Evolutionary conservation across 768 basidiomycete genomes (phyloP).

Genomic region (Lentinula boryana): DNA sequence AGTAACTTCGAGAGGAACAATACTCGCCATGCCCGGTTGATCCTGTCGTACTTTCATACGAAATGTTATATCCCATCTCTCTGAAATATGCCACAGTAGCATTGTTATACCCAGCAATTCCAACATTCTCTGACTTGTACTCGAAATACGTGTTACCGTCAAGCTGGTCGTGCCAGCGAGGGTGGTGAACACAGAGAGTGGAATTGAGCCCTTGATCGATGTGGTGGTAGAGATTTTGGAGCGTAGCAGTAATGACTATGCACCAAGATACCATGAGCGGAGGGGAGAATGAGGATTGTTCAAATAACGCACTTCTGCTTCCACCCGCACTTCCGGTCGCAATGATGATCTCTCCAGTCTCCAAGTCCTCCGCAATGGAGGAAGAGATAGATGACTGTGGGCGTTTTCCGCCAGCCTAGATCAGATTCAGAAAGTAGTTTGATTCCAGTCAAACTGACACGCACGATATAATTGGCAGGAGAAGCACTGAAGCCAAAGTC

Average conservation of each 20-base stretch:
- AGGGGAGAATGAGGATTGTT: not conserved
- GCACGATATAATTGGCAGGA: conserved; percentile 27
- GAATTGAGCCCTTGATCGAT: conserved; percentile 24
- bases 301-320: conserved; percentile 12
- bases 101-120: conserved; percentile 12
- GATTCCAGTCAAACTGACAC: not conserved
- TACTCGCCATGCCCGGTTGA: conserved; percentile 9
- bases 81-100: conserved; percentile 12
- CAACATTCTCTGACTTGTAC: conserved; percentile 7
- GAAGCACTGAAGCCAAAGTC: conserved; percentile 30
- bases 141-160: conserved; percentile 16
- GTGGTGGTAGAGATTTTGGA: conserved; percentile 28
- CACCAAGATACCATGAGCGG: too few species aligned
- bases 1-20: not conserved
- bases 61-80: conserved; percentile 11
- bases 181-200: conserved; percentile 10
- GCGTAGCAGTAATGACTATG: conserved; percentile 27
- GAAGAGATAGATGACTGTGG: conserved; percentile 25
- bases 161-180: conserved; percentile 23
- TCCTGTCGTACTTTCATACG: conserved; percentile 7
- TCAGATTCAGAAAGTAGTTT: too few species aligned
- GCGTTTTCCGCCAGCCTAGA: conserved; percentile 20
- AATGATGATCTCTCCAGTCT: conserved; percentile 25
- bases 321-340: conserved; percentile 34
- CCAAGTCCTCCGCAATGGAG: conserved; percentile 29